These are phyloP conservation scores for Erodium moschatum DNA, from an alignment of 441 rosid species.

Conservation along the genomic window DNA sequence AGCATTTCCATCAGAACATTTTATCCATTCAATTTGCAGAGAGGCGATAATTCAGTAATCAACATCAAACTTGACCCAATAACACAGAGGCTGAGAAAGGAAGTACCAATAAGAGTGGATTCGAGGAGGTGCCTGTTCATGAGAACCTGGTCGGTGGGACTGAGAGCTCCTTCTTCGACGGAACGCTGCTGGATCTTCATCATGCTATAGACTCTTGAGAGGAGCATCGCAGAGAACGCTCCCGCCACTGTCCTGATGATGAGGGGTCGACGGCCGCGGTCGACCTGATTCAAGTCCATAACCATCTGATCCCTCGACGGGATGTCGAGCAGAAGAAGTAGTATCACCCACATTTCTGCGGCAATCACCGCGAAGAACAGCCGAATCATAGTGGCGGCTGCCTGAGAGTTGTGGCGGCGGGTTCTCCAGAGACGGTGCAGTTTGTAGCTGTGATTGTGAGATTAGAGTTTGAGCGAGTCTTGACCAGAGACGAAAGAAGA, in stretches of 20 bases:
- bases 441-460: too few species aligned
- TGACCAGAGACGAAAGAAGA: too few species aligned
- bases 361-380: not conserved
- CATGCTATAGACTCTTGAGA: not conserved
- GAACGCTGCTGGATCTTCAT: not conserved
- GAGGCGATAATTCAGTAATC: not conserved
- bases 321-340: not conserved
- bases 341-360: not conserved
- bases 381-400: not conserved
- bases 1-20: too few species aligned
- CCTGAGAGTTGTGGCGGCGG: too few species aligned
- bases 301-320: not conserved
- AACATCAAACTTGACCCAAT: not conserved
- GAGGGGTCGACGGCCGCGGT: not conserved
- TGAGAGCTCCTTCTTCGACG: conserved; percentile 38
- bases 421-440: too few species aligned
- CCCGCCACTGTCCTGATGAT: not conserved
- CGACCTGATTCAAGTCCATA: not conserved
- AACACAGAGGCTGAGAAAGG: too few species aligned
- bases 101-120: conserved; percentile 59
- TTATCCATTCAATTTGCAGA: too few species aligned
- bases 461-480: too few species aligned
- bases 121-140: conserved; percentile 51
- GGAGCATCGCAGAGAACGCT: not conserved
- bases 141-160: conserved; percentile 59